Base-by-base conservation (phyloP, 805 yeast species). In the Maudiozyma turicensis region DNA sequence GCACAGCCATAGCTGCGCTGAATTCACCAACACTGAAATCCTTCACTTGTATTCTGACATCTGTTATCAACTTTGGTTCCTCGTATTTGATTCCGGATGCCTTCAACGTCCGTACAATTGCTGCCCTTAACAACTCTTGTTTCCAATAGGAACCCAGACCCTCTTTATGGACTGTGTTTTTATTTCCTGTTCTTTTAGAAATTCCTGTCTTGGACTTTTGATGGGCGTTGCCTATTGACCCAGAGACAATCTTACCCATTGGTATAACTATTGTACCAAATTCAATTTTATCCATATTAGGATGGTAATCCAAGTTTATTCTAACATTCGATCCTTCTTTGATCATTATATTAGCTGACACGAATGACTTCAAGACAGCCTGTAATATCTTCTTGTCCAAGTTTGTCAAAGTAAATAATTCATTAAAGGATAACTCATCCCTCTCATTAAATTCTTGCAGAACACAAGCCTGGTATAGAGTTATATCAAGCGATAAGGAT, bases 21-120 rank as follows among this genome's bases (percentile, higher is more conserved):
- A 63, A 62, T 29, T 65, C 69, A 15, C 69, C 68, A 1, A 61
- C 49, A 52, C 68, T 65, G 40, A 56, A 49, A 0, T 66, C 68
- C 8, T 44, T 47, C 4, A 54, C 39, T 35, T 57, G 59, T 3
- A 44, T 15, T 10, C 51, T 48, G 6, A 58, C 58, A 14, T 42
- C 39, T 2, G 50, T 48, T 6, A 50, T 39, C 14, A 63, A 45
- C 8, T 43, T 47, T 10, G 52, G 51, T 35, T 47, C 50, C 8
- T 51, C 37, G 8, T 55, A 15, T 2, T 56, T 58, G 15, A 43
- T 37, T 4, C 37, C 30, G 26, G 40, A 44, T 1, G 54, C 54
- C 42, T 65, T 65, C 26, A 64, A 28, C 5, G 56, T 49, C 34
- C 68, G 50, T 3, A 55, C 57, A 3, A 65, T 58, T 15, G 59